phyloP scores from a whole-genome alignment of 805 yeast species.

The Starmerella bombicola region DNA sequence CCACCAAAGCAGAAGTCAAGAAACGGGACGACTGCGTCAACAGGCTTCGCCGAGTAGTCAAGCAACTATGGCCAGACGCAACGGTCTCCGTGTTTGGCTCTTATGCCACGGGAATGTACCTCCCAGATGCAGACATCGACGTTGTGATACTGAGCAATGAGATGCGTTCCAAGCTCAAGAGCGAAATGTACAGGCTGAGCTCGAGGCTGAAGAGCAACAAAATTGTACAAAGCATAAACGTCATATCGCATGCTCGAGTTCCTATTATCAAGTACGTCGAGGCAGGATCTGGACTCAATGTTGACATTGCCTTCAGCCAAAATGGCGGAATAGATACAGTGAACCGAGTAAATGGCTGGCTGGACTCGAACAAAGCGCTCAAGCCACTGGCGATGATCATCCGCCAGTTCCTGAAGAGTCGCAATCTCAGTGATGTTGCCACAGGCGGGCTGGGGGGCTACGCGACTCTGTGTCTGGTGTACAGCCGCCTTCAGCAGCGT shows the following conservation, averaged over 20 bases:
- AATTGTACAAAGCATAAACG: constrained; percentile 60
- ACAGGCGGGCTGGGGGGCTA: constrained; percentile 93
- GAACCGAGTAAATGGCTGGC: constrained; percentile 61
- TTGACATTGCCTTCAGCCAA: constrained; percentile 84
- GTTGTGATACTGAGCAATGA: constrained; percentile 50
- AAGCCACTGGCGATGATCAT: constrained; percentile 70
- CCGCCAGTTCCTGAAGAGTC: constrained; percentile 69
- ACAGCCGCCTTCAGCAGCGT: constrained; percentile 45
- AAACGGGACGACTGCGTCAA: constrained; percentile 54
- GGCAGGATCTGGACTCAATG: constrained; percentile 51
- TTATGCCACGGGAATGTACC: constrained; percentile 78
- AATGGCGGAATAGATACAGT: constrained; percentile 77
- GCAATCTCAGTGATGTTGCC: constrained; percentile 74
- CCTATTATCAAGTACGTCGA: constrained; percentile 90
- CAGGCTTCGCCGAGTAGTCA: constrained; percentile 42
- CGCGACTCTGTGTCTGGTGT: constrained; percentile 81
- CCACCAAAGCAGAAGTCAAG: constrained; percentile 59
- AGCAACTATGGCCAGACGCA: constrained; percentile 61
- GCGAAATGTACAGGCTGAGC: constrained; percentile 59
- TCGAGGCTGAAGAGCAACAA: constrained; percentile 49
- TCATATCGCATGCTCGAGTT: constrained; percentile 79
- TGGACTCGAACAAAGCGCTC: constrained; percentile 58
- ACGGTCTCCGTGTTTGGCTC: constrained; percentile 85
- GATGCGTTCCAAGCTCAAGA: constrained; percentile 36
- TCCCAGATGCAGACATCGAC: constrained; percentile 94